Evolutionary conservation across 306 rosid species (phyloP).

Genomic region (Cucumis melo): DNA sequence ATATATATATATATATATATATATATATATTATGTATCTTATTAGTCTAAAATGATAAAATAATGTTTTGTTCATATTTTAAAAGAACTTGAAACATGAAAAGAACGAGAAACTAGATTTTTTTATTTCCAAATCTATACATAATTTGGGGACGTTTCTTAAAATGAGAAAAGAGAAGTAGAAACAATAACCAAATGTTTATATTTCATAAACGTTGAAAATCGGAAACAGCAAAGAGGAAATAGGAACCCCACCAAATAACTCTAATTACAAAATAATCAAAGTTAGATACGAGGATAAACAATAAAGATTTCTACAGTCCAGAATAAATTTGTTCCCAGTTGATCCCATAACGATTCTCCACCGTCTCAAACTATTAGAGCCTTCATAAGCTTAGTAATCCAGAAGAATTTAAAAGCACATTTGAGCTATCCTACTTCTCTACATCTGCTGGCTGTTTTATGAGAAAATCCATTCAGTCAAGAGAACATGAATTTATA

Average conservation of each 20-base stretch:
- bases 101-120: neutral
- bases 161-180: neutral
- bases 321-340: neutral
- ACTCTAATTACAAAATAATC: neutral
- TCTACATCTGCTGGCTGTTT: neutral
- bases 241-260: neutral
- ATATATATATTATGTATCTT: neutral
- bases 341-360: neutral
- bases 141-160: neutral
- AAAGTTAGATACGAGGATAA: neutral
- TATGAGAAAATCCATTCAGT: neutral
- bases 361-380: neutral
- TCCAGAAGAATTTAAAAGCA: neutral
- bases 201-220: neutral
- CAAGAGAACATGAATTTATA: neutral
- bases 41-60: neutral
- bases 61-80: neutral
- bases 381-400: neutral
- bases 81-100: neutral
- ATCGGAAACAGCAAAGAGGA: neutral
- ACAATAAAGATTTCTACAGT: neutral
- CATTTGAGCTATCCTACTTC: neutral
- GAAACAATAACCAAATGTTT: neutral
- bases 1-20: neutral
- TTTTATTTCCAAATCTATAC: neutral